Conservation (phyloP, 257 asterid genomes). For the Asclepias syriaca region DNA sequence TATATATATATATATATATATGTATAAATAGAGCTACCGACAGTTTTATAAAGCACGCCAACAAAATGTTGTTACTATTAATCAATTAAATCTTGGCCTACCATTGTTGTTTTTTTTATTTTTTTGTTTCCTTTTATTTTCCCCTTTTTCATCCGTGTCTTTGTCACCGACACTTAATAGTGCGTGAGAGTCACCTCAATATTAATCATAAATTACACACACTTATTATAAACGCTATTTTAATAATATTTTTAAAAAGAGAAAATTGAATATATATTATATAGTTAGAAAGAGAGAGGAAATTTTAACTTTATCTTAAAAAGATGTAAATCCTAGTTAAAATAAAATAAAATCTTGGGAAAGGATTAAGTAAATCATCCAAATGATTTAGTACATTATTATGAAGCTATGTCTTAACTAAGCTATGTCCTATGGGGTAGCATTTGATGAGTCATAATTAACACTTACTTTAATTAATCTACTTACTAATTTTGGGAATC, state of each 20-base stretch:
- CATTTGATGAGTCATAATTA: background rate
- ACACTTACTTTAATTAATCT: no score
- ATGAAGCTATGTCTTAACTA: background rate
- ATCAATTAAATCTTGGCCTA: slow-evolving; percentile 1
- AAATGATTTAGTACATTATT: background rate
- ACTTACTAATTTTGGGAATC: no score
- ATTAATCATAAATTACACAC: background rate
- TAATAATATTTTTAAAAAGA: no score
- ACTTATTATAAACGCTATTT: no score
- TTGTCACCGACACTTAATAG: background rate
- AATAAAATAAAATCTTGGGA: no score
- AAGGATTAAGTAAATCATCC: no score
- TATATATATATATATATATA: background rate
- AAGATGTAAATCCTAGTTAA: no score
- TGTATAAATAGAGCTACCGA: background rate
- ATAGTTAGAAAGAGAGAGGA: no score
- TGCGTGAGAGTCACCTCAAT: background rate
- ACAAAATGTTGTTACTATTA: background rate
- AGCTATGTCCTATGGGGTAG: background rate
- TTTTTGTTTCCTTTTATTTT: background rate
- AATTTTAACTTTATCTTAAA: no score
- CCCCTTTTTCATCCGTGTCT: background rate
- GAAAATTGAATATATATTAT: no score
- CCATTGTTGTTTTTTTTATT: background rate
- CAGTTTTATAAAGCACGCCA: background rate